Conservation (phyloP, 2,329 filamentous ascomycete species). For the Coleophoma cylindrospora region DNA sequence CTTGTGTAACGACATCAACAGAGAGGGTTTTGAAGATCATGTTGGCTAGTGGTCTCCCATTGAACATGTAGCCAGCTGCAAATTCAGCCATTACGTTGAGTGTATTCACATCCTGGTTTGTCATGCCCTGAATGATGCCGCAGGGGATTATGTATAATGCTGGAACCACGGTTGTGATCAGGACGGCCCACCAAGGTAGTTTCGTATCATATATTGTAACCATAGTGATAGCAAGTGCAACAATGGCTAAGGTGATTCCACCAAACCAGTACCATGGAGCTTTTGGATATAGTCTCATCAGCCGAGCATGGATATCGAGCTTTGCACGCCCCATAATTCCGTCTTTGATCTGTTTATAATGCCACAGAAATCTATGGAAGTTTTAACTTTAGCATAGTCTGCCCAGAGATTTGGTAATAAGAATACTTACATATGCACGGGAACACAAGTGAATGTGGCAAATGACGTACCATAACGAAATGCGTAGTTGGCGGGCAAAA, state of each 20-base stretch:
- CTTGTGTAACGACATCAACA: slow-evolving; percentile 31
- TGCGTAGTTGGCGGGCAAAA: slow-evolving; percentile 66
- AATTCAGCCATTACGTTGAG: slow-evolving; percentile 68
- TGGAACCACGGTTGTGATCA: slow-evolving; percentile 20
- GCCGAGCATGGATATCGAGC: slow-evolving; percentile 45
- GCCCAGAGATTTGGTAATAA: too few relatives aligned
- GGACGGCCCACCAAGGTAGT: slow-evolving; percentile 22
- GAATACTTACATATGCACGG: slow-evolving; percentile 48
- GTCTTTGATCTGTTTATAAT: slow-evolving; percentile 58
- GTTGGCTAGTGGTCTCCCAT: slow-evolving; percentile 61
- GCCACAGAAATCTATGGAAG: slow-evolving; percentile 44
- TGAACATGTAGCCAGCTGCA: slow-evolving; percentile 64
- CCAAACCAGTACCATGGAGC: slow-evolving; percentile 53
- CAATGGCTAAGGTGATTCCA: slow-evolving; percentile 23
- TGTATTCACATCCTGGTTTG: slow-evolving; percentile 42
- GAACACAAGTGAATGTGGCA: slow-evolving; percentile 60
- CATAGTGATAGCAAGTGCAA: slow-evolving; percentile 25
- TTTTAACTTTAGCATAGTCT: too few relatives aligned
- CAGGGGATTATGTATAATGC: slow-evolving; percentile 25
- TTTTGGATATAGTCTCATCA: slow-evolving; percentile 50
- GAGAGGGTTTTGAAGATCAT: slow-evolving; percentile 69
- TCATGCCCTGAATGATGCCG: slow-evolving; percentile 36
- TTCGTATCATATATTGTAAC: slow-evolving; percentile 27
- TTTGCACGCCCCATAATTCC: slow-evolving; percentile 22
- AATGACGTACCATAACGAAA: slow-evolving; percentile 67